phyloP scores from a whole-genome alignment of 768 basidiomycete species.

The button mushroom (Agaricus bisporus) region DNA sequence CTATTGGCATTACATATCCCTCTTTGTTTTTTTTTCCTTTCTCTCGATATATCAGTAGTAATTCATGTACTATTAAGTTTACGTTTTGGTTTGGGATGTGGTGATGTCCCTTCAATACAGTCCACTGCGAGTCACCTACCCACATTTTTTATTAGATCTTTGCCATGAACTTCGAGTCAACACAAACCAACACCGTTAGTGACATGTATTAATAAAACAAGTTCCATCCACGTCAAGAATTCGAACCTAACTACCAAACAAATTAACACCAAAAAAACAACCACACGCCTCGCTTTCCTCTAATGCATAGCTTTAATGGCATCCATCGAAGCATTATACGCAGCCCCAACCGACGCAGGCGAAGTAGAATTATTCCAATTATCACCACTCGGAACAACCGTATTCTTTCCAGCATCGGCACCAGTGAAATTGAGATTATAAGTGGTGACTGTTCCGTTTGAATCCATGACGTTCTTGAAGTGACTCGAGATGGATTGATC shows the following conservation, averaged over 20 bases:
- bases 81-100: too few relatives aligned
- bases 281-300: not conserved
- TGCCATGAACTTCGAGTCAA: not conserved
- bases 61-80: too few relatives aligned
- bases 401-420: conserved; percentile 29
- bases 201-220: too few relatives aligned
- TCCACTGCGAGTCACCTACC: too few relatives aligned
- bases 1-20: not conserved
- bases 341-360: conserved; percentile 25
- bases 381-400: conserved; percentile 28
- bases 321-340: conserved; percentile 25
- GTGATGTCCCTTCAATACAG: too few relatives aligned
- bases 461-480: conserved; percentile 25
- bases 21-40: not conserved
- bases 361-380: conserved; percentile 32
- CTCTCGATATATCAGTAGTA: too few relatives aligned
- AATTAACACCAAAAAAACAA: too few relatives aligned
- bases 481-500: conserved; percentile 30
- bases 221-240: not conserved
- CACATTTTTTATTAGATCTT: too few relatives aligned
- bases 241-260: not conserved
- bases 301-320: conserved; percentile 14
- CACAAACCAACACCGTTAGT: not conserved
- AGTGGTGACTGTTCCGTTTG: conserved; percentile 31
- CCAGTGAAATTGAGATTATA: conserved; percentile 37